Evolutionary conservation across 2,329 filamentous ascomycete genomes (phyloP).

Genomic region (Teratosphaeria pseudoeucalypti): DNA sequence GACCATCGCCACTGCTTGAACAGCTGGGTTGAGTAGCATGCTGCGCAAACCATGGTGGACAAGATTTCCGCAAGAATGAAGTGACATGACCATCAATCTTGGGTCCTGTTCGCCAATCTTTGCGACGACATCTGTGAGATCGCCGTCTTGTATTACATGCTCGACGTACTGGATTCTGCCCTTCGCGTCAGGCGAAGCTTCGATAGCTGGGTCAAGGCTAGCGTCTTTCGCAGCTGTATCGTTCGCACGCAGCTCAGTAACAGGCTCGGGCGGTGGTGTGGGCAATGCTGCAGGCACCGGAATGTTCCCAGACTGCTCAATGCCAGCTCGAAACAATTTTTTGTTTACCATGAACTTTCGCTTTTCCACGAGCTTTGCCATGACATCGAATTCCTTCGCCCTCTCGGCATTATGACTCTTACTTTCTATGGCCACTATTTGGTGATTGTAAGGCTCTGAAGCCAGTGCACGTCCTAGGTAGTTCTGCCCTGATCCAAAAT

Average conservation of each 20-base stretch:
- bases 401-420: slow-evolving; percentile 76
- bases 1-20: slow-evolving; percentile 86
- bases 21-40: slow-evolving; percentile 69
- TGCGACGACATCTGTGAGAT: slow-evolving; percentile 50
- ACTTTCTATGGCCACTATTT: slow-evolving; percentile 85
- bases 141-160: slow-evolving; percentile 61
- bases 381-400: slow-evolving; percentile 73
- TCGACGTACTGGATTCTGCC: slow-evolving; percentile 70
- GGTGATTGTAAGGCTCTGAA: slow-evolving; percentile 71
- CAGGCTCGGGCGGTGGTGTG: slow-evolving; percentile 13
- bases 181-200: slow-evolving; percentile 49
- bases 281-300: slow-evolving; percentile 7
- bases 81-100: slow-evolving; percentile 74
- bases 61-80: slow-evolving; percentile 96
- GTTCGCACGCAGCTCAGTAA: background rate
- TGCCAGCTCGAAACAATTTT: slow-evolving; percentile 55
- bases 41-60: slow-evolving; percentile 88
- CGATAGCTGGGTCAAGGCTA: slow-evolving; percentile 32
- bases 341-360: slow-evolving; percentile 70
- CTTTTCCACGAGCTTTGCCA: slow-evolving; percentile 64
- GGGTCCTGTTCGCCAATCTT: slow-evolving; percentile 5
- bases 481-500: slow-evolving; percentile 94
- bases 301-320: slow-evolving; percentile 9
- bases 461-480: slow-evolving; percentile 85
- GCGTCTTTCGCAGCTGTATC: slow-evolving; percentile 23